These are phyloP conservation scores for Russula sp. DNA, from an alignment of 768 basidiomycete species.

Conservation along the genomic window DNA sequence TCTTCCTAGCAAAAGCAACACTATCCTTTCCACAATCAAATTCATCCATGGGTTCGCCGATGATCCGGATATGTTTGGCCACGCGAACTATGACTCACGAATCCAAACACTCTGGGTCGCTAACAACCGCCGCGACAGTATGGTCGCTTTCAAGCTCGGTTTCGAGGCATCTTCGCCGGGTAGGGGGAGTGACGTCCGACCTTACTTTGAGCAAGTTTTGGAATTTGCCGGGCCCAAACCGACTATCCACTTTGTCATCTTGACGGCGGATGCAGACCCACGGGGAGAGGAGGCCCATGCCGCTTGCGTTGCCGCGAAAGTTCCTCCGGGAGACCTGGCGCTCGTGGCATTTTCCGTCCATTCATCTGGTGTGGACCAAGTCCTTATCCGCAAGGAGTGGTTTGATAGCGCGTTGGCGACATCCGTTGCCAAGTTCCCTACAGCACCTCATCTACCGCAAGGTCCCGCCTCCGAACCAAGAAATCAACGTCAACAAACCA, in stretches of 20 bases:
- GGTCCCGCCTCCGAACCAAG: conserved; percentile 24
- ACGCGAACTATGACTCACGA: conserved; percentile 75
- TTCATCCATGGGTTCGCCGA: conserved; percentile 66
- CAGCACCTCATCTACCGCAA: conserved; percentile 27
- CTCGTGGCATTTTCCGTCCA: conserved; percentile 87
- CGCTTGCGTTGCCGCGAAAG: conserved; percentile 76
- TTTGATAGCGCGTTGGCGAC: conserved; percentile 58
- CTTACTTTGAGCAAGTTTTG: conserved; percentile 72
- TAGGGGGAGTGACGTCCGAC: conserved; percentile 53
- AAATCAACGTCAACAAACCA: conserved; percentile 21
- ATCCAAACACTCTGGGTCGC: conserved; percentile 87
- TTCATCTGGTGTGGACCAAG: conserved; percentile 81
- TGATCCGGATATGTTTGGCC: conserved; percentile 82
- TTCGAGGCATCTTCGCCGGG: conserved; percentile 52
- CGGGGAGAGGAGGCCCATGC: conserved; percentile 77
- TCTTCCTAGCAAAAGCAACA: conserved; percentile 64
- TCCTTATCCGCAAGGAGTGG: conserved; percentile 82
- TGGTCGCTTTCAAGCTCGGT: conserved; percentile 72
- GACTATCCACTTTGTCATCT: conserved; percentile 83
- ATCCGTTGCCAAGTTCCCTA: conserved; percentile 56
- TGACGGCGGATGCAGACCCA: conserved; percentile 78
- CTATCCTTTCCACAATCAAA: conserved; percentile 68
- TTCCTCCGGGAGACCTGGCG: conserved; percentile 67
- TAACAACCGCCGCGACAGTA: conserved; percentile 75
- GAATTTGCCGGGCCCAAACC: conserved; percentile 81